Evolutionary conservation across 768 basidiomycete species (phyloP).

Genomic region (Naematelia aurantialba): DNA sequence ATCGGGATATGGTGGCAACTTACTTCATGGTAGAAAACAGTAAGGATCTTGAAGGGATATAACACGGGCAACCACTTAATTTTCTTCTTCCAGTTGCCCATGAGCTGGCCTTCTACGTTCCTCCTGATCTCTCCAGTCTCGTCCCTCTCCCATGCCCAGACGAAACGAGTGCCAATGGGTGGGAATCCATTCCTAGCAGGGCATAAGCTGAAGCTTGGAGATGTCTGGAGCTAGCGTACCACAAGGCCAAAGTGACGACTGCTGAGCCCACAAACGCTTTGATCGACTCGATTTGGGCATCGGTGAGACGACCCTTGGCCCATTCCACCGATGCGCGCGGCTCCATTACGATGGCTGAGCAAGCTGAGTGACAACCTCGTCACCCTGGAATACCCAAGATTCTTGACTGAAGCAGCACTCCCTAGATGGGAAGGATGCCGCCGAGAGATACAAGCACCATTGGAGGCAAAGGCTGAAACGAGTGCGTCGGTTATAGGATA

Average conservation of each 20-base stretch:
- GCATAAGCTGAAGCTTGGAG: neutral
- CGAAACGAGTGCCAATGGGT: neutral
- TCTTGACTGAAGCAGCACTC: neutral
- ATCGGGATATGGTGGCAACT: conserved; percentile 3
- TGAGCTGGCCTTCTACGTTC: neutral
- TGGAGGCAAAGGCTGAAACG: too few relatives aligned
- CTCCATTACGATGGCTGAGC: neutral
- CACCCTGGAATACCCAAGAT: neutral
- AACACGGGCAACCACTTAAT: conserved; percentile 16
- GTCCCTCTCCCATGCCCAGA: neutral
- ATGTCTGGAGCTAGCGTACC: neutral
- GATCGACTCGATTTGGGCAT: neutral
- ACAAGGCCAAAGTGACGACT: neutral
- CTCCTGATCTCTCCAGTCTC: neutral
- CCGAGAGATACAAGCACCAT: too few relatives aligned
- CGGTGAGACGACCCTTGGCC: neutral
- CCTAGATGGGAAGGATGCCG: neutral
- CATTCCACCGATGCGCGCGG: neutral
- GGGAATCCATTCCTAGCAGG: conserved; percentile 1
- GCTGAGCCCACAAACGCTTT: neutral
- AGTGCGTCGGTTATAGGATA: too few relatives aligned
- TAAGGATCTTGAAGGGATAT: conserved; percentile 34
- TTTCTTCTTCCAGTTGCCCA: neutral
- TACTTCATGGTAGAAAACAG: conserved; percentile 41
- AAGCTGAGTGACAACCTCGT: too few relatives aligned